Evolutionary conservation across 2,329 filamentous ascomycete genomes (phyloP).

Genomic region (Rasamsonia emersonii): DNA sequence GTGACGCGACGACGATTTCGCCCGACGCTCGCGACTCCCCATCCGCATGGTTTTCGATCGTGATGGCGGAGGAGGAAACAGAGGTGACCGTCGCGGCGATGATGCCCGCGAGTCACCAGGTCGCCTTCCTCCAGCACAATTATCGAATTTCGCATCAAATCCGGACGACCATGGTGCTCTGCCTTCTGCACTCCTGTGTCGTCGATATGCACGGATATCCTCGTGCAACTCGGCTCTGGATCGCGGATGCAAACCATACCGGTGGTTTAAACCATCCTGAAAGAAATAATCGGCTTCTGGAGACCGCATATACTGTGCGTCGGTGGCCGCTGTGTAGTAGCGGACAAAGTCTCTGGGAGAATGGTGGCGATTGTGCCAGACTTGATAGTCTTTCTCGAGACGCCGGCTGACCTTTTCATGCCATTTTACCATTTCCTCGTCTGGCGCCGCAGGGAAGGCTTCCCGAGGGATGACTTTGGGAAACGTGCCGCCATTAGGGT

Average conservation of each 20-base stretch:
- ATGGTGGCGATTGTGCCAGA: constrained; percentile 26
- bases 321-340: constrained; percentile 20
- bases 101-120: constrained; percentile 5
- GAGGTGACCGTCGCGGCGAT: constrained; percentile 20
- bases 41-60: constrained; percentile 13
- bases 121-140: not conserved
- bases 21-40: constrained; percentile 11
- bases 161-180: constrained; percentile 1
- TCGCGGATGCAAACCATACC: constrained; percentile 11
- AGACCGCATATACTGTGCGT: constrained; percentile 21
- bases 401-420: constrained; percentile 67
- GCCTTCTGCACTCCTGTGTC: constrained; percentile 5
- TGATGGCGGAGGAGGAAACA: constrained; percentile 15
- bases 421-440: constrained; percentile 77
- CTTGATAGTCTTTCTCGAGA: constrained; percentile 53
- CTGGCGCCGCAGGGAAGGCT: constrained; percentile 63
- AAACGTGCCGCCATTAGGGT: constrained; percentile 54
- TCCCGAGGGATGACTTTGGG: constrained; percentile 58
- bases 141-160: constrained; percentile 4
- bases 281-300: constrained; percentile 17
- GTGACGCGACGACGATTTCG: constrained; percentile 1
- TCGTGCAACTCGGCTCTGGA: constrained; percentile 12
- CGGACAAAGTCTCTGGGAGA: constrained; percentile 22
- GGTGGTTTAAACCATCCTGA: constrained; percentile 6
- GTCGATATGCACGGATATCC: constrained; percentile 2